Percentiles rank a stretch among this genome's conserved stretches.
These are phyloP conservation scores for Trichoderma cornu-damae DNA, from an alignment of 2,329 filamentous ascomycete species.

Conservation along the genomic window DNA sequence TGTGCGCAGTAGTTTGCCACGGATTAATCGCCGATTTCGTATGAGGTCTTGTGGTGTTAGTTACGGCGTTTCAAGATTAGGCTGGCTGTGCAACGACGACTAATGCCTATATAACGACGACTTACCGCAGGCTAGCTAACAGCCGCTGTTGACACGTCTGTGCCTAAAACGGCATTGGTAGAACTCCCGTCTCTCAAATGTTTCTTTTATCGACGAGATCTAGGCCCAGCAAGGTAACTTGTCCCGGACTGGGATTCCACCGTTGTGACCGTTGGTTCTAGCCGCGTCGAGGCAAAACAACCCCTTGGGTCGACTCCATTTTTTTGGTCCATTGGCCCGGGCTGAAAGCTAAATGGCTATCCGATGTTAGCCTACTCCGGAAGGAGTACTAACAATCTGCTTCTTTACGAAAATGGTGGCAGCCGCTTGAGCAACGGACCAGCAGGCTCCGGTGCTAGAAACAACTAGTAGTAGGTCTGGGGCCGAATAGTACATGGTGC, in stretches of 20 bases:
- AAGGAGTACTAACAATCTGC: no score
- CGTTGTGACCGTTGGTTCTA: neutral
- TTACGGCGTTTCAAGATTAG: neutral
- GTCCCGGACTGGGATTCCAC: neutral
- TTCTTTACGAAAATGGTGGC: no score
- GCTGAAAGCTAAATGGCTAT: neutral
- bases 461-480: no score
- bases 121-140: neutral
- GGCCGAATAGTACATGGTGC: no score
- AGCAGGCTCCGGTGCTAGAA: no score
- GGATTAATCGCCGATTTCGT: neutral
- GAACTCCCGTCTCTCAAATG: neutral
- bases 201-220: neutral
- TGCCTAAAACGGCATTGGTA: neutral
- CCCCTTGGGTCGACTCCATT: neutral
- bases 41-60: neutral
- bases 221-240: neutral
- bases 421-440: no score
- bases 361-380: no score
- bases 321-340: constrained; percentile 1
- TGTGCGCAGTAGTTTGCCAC: neutral
- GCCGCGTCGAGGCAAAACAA: neutral
- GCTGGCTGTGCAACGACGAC: neutral
- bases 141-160: neutral
- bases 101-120: no score